These are phyloP conservation scores for Lasiodiplodia hormozganensis DNA, from an alignment of 2,329 filamentous ascomycete species.

Conservation along the genomic window DNA sequence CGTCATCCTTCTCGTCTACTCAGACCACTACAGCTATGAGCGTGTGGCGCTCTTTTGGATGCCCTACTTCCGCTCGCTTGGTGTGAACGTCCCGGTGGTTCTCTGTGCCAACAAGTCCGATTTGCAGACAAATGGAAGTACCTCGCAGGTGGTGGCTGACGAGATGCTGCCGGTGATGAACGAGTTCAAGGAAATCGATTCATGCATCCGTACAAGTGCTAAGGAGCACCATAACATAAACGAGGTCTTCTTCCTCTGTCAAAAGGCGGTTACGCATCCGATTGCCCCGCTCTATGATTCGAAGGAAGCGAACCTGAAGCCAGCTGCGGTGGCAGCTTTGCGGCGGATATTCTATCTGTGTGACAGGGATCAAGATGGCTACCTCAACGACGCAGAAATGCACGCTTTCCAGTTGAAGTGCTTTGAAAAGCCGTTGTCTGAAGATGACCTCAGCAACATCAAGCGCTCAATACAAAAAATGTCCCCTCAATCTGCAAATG, in stretches of 20 bases:
- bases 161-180: conserved; percentile 99
- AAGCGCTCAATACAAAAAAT: conserved; percentile 82
- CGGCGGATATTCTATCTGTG: conserved; percentile 94
- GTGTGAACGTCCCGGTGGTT: conserved; percentile 98
- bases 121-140: conserved; percentile 74
- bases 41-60: conserved; percentile 97
- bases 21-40: conserved; percentile 99
- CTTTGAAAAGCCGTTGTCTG: conserved; percentile 84
- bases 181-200: conserved; percentile 98
- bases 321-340: conserved; percentile 83
- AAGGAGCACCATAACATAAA: conserved; percentile 93
- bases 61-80: conserved; percentile 94
- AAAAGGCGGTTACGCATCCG: conserved; percentile 96
- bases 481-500: conserved; percentile 66
- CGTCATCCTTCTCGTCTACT: conserved; percentile 95
- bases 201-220: conserved; percentile 93
- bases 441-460: conserved; percentile 87
- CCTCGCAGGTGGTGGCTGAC: conserved; percentile 87
- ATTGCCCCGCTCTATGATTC: conserved; percentile 97
- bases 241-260: conserved; percentile 93
- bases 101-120: conserved; percentile 99
- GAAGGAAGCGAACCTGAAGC: conserved; percentile 86
- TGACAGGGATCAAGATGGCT: conserved; percentile 95
- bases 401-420: conserved; percentile 88
- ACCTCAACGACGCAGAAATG: conserved; percentile 88